Evolutionary conservation across 2,329 filamentous ascomycete species (phyloP).

Genomic region (Didymella segeticola): DNA sequence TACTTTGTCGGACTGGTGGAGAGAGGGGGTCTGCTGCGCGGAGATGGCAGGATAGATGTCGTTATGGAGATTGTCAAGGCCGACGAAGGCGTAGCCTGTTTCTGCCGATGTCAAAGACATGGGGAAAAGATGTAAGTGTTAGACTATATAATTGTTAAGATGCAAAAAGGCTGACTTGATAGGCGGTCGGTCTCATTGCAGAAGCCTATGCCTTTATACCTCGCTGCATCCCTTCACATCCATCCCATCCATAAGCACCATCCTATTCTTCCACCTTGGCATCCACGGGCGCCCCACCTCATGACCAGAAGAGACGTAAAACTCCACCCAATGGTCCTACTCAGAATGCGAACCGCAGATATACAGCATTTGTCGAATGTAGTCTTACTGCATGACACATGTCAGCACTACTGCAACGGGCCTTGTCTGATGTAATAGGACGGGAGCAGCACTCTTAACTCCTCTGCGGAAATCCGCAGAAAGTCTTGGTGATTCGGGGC

Average conservation of each 20-base stretch:
- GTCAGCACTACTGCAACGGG: constrained; percentile 9
- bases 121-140: neutral
- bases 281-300: too few species aligned
- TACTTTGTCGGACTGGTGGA: constrained; percentile 46
- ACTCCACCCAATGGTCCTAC: neutral
- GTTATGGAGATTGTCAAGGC: constrained; percentile 41
- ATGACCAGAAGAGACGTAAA: neutral
- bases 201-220: too few species aligned
- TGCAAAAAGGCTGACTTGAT: neutral
- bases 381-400: neutral
- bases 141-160: neutral
- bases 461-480: too few species aligned
- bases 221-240: too few species aligned
- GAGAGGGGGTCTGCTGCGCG: constrained; percentile 45
- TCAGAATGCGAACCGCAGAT: neutral
- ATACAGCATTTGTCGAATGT: neutral
- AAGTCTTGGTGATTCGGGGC: too few species aligned
- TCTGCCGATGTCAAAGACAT: neutral
- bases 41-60: constrained; percentile 64
- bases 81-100: constrained; percentile 22
- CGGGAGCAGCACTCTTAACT: too few species aligned
- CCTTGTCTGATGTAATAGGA: too few species aligned
- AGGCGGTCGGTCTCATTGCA: too few species aligned
- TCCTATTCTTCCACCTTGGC: neutral
- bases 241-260: neutral